Conservation (phyloP, 2,329 filamentous ascomycete species). For the Xylaria sp. region DNA sequence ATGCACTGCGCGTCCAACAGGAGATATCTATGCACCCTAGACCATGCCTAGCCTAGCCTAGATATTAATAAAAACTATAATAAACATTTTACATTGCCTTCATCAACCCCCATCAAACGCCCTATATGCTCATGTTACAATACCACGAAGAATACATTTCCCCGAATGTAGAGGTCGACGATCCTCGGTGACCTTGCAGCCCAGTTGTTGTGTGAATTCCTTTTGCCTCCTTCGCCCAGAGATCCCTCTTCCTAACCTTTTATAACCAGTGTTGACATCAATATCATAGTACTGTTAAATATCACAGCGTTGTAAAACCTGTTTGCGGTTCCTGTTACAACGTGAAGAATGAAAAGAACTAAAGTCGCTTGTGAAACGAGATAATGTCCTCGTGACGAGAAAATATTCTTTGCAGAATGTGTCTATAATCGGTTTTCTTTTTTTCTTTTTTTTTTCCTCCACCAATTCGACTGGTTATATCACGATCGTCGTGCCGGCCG, state of each 20-base stretch:
- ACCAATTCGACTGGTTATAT: background rate
- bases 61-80: background rate
- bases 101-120: slow-evolving; percentile 3
- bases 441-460: background rate
- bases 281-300: background rate
- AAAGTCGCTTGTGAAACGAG: background rate
- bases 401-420: slow-evolving; percentile 6
- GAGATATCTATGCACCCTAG: too few relatives aligned
- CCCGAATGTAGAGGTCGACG: background rate
- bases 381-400: background rate
- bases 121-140: background rate
- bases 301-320: background rate
- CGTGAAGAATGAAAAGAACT: background rate
- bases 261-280: background rate
- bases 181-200: background rate
- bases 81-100: too few relatives aligned
- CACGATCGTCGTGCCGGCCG: slow-evolving; percentile 8
- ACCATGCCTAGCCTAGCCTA: background rate
- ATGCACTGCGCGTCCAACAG: background rate
- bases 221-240: background rate
- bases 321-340: background rate
- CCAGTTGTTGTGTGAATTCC: background rate
- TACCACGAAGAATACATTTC: background rate
- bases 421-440: slow-evolving; percentile 9
- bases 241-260: slow-evolving; percentile 6